phyloP scores from a whole-genome alignment of 768 basidiomycete species.

The Trametes cubensis region DNA sequence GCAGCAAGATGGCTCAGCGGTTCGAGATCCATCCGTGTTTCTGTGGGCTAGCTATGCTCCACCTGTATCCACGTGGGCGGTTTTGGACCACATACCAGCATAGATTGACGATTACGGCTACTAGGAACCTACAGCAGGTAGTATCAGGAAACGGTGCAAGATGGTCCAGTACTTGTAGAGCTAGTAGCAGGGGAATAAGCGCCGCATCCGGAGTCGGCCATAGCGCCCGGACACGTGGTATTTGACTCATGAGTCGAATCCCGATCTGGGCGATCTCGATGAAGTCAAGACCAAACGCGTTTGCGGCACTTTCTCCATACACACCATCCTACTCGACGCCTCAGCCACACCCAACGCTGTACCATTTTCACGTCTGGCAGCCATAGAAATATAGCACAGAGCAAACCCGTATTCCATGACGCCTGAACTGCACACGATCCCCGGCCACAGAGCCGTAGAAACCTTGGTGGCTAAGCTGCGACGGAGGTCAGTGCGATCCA shows the following conservation, averaged over 20 bases:
- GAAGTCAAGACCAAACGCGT: not conserved
- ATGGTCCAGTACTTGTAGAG: too few relatives aligned
- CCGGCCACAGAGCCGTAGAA: conserved; percentile 65
- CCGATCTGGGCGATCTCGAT: conserved; percentile 6
- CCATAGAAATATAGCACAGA: not conserved
- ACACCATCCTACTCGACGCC: not conserved
- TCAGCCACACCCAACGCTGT: not conserved
- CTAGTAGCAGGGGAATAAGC: too few relatives aligned
- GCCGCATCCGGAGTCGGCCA: too few relatives aligned
- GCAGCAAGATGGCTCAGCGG: too few relatives aligned
- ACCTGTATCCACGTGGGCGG: too few relatives aligned
- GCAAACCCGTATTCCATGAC: conserved; percentile 39
- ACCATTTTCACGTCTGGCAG: too few relatives aligned
- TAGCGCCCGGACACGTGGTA: not conserved
- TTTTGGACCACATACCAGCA: too few relatives aligned
- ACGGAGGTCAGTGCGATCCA: conserved; percentile 58
- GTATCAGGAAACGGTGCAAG: too few relatives aligned
- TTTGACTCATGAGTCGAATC: not conserved
- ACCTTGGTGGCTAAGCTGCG: conserved; percentile 68
- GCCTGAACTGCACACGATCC: conserved; percentile 40
- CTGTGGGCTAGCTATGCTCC: too few relatives aligned
- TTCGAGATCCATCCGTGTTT: too few relatives aligned
- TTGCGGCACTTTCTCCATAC: conserved; percentile 1
- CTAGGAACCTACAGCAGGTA: too few relatives aligned
- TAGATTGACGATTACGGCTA: too few relatives aligned